Evolutionary conservation across 164 flowering plant genomes (phyloP).

Genomic region (Liriodendron chinense): DNA sequence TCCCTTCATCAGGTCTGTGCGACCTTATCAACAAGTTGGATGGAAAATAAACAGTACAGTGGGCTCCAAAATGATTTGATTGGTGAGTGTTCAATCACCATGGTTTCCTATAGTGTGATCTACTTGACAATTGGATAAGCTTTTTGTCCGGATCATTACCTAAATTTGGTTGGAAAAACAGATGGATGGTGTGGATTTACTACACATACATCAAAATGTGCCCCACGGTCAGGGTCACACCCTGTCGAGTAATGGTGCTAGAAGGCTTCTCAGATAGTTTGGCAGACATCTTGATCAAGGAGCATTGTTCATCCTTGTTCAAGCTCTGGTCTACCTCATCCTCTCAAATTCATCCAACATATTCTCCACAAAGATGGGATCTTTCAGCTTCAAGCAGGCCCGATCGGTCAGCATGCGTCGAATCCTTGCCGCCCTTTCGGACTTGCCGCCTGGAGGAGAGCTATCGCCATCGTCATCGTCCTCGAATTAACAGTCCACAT

Average conservation of each 20-base stretch:
- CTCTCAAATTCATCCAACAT: conserved; percentile 54
- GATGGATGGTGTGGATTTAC: no score
- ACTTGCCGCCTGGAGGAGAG: conserved; percentile 19
- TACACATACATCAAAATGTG: no score
- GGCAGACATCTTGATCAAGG: conserved; percentile 32
- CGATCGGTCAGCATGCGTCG: conserved; percentile 20
- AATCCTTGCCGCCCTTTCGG: conserved; percentile 19
- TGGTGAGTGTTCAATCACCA: no score
- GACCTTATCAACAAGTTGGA: no score
- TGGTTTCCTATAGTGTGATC: no score
- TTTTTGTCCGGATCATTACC: no score
- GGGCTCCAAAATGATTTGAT: no score
- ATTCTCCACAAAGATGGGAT: conserved; percentile 17
- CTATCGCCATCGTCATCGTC: conserved; percentile 7
- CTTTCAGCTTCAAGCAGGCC: conserved; percentile 16
- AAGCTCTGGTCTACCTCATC: conserved; percentile 61
- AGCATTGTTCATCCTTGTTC: conserved; percentile 48
- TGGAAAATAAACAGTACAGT: no score
- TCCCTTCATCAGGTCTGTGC: no score
- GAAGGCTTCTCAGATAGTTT: conserved; percentile 11
- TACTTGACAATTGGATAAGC: no score
- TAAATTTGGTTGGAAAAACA: no score
- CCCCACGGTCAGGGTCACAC: no score
- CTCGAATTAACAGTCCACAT: background rate
- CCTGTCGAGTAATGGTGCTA: conserved; percentile 26